Base-by-base conservation (phyloP, 345 rosid species). In the Conringia planisiliqua region DNA sequence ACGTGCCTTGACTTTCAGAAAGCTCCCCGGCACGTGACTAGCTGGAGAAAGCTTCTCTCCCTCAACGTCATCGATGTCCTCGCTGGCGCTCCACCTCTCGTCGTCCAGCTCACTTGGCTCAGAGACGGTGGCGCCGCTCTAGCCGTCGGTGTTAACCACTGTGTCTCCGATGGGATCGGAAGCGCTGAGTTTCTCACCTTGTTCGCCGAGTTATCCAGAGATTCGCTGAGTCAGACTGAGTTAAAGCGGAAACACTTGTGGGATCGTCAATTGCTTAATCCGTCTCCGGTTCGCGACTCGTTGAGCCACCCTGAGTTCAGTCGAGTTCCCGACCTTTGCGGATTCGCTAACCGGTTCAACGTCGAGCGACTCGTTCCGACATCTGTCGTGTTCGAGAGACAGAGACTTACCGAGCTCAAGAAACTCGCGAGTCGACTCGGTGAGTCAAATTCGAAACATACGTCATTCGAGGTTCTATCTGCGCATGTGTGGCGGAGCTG, bases 401-500 rank as follows among this genome's bases (percentile, higher is more conserved):
- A 72, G 59, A 62, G 75, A 18, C 80, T 89, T 42, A 72, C 50
- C 6, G 92, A 93, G 87, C 26, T 89, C 3, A 88, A 86, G 68
- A 78, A 67, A 36, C 69, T 87, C 10, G 91, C 89, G 39, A 68
- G 63, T 63, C 80, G 70, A 74, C 75, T 65, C 67, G 20, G 74
- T 46, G 76, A 77, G 67, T 62, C 74, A 1, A 20, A 22, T n/a
- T 48, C 76, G 6, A 42, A 51, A 18, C 84, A 62, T 81, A 89
- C 97, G 20, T 86, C 89, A 22, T 93, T 89, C 56, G 97, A 93
- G 61, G 96, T 87, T 17, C 82, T 90, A 9, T 80, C 97, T 0
- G 97, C 96, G 14, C 98, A 93, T 38, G 83, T 89, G 2, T 93
- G 98, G 98, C 70, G 90, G 62, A 85, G 93, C 83, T 93, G 98